phyloP scores from a whole-genome alignment of 192 early-diverging fungal species.

The Rhizophlyctis rosea region DNA sequence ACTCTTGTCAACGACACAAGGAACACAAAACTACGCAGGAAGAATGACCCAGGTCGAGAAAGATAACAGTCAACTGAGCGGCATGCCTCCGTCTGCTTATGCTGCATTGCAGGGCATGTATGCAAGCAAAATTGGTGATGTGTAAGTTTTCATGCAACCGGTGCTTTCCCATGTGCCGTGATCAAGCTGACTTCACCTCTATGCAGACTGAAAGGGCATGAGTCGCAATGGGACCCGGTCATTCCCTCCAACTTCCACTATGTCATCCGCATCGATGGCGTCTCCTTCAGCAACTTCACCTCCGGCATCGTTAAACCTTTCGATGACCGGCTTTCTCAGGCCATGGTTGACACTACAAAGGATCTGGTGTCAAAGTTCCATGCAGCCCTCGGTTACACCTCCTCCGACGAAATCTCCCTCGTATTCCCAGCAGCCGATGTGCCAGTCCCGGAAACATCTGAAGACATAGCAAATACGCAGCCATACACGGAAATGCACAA shows the following conservation, averaged over 20 bases:
- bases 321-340: conserved; percentile 44
- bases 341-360: conserved; percentile 40
- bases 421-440: conserved; percentile 41
- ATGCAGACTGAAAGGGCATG: conserved; percentile 33
- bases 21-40: no score
- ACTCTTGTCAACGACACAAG: no score
- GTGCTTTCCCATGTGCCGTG: background rate
- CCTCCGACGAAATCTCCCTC: conserved; percentile 55
- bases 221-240: conserved; percentile 23
- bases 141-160: conserved; percentile 1
- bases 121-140: conserved; percentile 7
- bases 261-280: conserved; percentile 52
- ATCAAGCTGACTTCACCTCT: background rate
- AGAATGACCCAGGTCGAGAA: no score
- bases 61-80: no score
- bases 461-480: background rate
- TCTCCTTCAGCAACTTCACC: conserved; percentile 50
- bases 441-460: conserved; percentile 3
- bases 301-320: conserved; percentile 50
- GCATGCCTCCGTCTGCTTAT: conserved; percentile 17
- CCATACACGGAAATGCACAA: background rate
- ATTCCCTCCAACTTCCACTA: conserved; percentile 24
- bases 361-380: conserved; percentile 47
- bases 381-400: conserved; percentile 38
- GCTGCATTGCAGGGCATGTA: conserved; percentile 27